Base-by-base conservation (phyloP, 2,329 filamentous ascomycete genomes). In the Penicillium sp. region DNA sequence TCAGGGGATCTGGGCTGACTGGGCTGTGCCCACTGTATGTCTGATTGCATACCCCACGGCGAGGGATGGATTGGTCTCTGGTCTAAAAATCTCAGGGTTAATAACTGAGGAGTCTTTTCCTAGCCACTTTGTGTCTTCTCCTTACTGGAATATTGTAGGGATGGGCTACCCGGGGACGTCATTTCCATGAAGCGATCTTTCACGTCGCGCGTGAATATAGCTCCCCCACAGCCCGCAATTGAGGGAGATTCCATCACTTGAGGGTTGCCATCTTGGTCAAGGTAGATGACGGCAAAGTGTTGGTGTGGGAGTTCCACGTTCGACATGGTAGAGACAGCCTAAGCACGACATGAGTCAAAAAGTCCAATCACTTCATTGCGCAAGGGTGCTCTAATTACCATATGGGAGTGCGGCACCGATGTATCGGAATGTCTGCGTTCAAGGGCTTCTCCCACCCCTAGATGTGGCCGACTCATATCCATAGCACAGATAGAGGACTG, bases 231-330 rank as follows among this genome's bases (percentile, higher is more conserved):
- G 18, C 67, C 66, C 15, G 65, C 58, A 46, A 74, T 66, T 9
- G 72, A 74, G 9, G 69, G 61, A 0, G 72, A 75, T 14, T 62
- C 65, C 51, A 71, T 64, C 3, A 71, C 53, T 22, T 66, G 65
- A 33, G 70, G 59, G 29, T 72, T 63, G 2, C 72, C 72, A 49
- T 70, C 66, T 15, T 67, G 64, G 47, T 75, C 70, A 27, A 73
- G 63, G 49, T 71, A 75, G 35, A 75, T 64, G 53, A 74, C 60
- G n/a, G 71, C 71, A 46, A 69, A 75, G 49, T 74, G 72, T 6
- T 67, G 63, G 31, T 71, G 71, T 23, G 69, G 66, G 11, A 69
- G 60, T 20, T 65, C 60, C 11, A 64, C 51, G 37, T 56, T 49
- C 15, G 61, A 43, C 51, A 60, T 61, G 23, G 12, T 63, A 37